Conservation (phyloP, 2,329 filamentous ascomycete genomes). For the Paecilomyces fulvus region DNA sequence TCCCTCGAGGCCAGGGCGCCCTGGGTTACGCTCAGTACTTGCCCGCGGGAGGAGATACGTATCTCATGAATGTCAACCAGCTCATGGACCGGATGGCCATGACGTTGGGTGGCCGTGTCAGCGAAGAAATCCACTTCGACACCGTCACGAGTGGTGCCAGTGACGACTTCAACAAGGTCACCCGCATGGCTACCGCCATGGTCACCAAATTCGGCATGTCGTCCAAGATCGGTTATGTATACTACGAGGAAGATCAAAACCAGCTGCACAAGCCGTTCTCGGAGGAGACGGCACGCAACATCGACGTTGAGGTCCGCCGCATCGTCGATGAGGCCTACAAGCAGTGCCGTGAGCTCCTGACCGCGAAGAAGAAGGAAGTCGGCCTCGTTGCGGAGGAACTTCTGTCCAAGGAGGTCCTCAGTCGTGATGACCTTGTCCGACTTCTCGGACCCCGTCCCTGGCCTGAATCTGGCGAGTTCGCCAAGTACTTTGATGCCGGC, state of each 20-base stretch:
- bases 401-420: constrained; percentile 81
- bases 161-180: constrained; percentile 98
- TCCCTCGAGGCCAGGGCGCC: constrained; percentile 86
- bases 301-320: constrained; percentile 81
- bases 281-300: constrained; percentile 83
- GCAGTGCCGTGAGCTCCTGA: constrained; percentile 75
- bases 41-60: constrained; percentile 73
- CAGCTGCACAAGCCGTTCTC: constrained; percentile 91
- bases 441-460: constrained; percentile 78
- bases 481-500: constrained; percentile 75
- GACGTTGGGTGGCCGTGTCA: constrained; percentile 91
- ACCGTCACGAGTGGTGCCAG: constrained; percentile 91
- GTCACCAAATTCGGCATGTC: constrained; percentile 99
- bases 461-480: constrained; percentile 78
- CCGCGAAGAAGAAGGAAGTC: constrained; percentile 79
- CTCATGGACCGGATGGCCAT: constrained; percentile 99
- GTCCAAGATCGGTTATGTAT: constrained; percentile 81
- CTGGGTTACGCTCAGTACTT: constrained; percentile 96
- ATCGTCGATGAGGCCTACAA: constrained; percentile 91
- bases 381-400: constrained; percentile 89
- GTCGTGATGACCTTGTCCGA: constrained; percentile 84
- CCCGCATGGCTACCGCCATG: constrained; percentile 91
- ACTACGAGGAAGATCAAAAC: constrained; percentile 77
- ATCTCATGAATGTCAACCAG: constrained; percentile 91
- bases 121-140: constrained; percentile 92